These are phyloP conservation scores for Solanum pennellii DNA, from an alignment of 257 asterid species.

Conservation along the genomic window DNA sequence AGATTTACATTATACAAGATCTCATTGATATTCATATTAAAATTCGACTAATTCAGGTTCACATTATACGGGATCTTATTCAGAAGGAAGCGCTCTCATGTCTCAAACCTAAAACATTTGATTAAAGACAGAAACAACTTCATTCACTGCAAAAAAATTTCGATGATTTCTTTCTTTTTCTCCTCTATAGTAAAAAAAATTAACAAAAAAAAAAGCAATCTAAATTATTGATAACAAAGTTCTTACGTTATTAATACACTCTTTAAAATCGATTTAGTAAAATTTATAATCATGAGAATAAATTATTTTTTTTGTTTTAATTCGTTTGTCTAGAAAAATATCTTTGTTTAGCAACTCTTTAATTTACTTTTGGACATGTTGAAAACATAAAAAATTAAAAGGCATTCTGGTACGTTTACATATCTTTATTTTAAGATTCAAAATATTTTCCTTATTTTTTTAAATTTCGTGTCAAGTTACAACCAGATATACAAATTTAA, in stretches of 20 bases:
- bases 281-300: not conserved
- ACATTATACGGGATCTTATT: accelerated
- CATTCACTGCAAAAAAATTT: not conserved
- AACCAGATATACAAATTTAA: not conserved
- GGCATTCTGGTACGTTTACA: not conserved
- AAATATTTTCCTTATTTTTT: accelerated
- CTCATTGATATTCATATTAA: too few species aligned
- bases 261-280: not conserved
- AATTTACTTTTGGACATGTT: not conserved
- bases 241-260: not conserved
- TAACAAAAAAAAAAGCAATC: slow-evolving; percentile 5
- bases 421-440: not conserved
- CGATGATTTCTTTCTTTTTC: not conserved
- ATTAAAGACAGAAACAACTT: too few species aligned
- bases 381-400: not conserved
- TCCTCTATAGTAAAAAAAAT: slow-evolving; percentile 44
- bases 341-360: not conserved
- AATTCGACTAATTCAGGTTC: not conserved
- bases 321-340: not conserved
- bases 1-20: too few species aligned
- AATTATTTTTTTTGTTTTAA: not conserved
- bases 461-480: not conserved
- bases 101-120: too few species aligned
- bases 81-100: not conserved
- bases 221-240: not conserved